Conservation (phyloP, 768 basidiomycete species). For the Nevesoporus exiguus region DNA sequence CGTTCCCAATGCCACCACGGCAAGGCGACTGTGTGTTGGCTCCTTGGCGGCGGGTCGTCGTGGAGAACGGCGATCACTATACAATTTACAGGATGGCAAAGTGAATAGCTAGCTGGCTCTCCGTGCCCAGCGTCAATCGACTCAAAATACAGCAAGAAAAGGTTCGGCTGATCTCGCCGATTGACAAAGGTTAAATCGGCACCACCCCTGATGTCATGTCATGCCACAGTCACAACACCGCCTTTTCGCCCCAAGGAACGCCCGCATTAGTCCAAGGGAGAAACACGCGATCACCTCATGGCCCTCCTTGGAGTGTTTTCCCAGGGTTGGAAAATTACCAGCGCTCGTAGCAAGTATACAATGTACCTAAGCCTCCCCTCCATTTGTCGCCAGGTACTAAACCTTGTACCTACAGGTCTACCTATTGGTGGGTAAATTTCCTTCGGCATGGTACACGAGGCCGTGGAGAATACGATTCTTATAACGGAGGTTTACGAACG, state of each 20-base stretch:
- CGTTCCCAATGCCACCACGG: neutral
- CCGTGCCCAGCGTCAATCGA: slow-evolving; percentile 4
- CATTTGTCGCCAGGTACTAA: slow-evolving; percentile 9
- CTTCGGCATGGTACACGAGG: slow-evolving; percentile 1
- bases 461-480: neutral
- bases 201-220: slow-evolving; percentile 17
- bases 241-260: slow-evolving; percentile 4
- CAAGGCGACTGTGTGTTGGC: slow-evolving; percentile 3
- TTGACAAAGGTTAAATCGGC: slow-evolving; percentile 22
- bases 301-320: slow-evolving; percentile 11
- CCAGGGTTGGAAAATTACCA: neutral
- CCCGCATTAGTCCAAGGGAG: neutral
- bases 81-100: slow-evolving; percentile 21
- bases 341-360: too few species aligned
- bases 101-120: neutral
- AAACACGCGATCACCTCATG: slow-evolving; percentile 33
- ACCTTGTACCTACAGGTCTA: slow-evolving; percentile 1
- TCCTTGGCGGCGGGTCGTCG: neutral
- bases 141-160: slow-evolving; percentile 3
- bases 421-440: neutral
- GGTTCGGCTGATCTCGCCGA: slow-evolving; percentile 4
- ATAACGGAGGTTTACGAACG: slow-evolving; percentile 5
- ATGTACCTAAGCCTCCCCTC: neutral
- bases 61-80: neutral
- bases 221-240: slow-evolving; percentile 12